phyloP scores from a whole-genome alignment of 2,329 filamentous ascomycete genomes.

The Thermomyces lanuginosus region DNA sequence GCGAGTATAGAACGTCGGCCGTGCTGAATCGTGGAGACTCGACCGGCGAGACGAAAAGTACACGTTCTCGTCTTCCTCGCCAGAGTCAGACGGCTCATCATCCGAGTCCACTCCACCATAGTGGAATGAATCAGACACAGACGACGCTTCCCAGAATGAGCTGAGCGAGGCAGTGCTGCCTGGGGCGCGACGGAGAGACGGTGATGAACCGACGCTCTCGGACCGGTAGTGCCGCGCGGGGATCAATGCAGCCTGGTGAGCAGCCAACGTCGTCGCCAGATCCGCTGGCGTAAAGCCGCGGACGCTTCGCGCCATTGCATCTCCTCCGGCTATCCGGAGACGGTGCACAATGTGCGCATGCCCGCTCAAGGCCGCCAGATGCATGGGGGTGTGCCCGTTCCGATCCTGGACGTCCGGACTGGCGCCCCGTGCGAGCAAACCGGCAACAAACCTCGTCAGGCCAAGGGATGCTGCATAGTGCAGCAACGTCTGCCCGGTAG shows the following conservation, averaged over 20 bases:
- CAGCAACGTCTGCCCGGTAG: slow-evolving; percentile 64
- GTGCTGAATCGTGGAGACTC: slow-evolving; percentile 18
- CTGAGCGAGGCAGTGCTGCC: slow-evolving; percentile 52
- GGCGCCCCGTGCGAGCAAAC: slow-evolving; percentile 60
- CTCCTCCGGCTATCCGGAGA: slow-evolving; percentile 56
- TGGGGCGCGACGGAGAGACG: slow-evolving; percentile 35
- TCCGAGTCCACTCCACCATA: slow-evolving; percentile 28
- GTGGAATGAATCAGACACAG: slow-evolving; percentile 29
- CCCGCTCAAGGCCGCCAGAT: slow-evolving; percentile 62
- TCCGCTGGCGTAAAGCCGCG: slow-evolving; percentile 57
- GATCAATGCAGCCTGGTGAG: slow-evolving; percentile 46
- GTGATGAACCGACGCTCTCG: slow-evolving; percentile 44
- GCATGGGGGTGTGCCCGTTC: slow-evolving; percentile 66
- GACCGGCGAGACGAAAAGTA: slow-evolving; percentile 18
- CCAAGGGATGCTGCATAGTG: slow-evolving; percentile 64
- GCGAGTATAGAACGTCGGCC: slow-evolving; percentile 9
- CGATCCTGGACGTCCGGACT: slow-evolving; percentile 59
- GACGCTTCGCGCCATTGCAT: slow-evolving; percentile 52
- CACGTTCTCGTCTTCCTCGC: slow-evolving; percentile 10
- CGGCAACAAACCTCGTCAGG: slow-evolving; percentile 58
- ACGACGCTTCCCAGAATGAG: slow-evolving; percentile 48
- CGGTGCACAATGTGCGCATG: slow-evolving; percentile 61
- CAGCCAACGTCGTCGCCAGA: slow-evolving; percentile 48
- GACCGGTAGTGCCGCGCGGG: slow-evolving; percentile 48
- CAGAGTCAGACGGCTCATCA: slow-evolving; percentile 11